These are phyloP conservation scores for Phlebiopsis flavidoalba DNA, from an alignment of 768 basidiomycete genomes.

Conservation along the genomic window DNA sequence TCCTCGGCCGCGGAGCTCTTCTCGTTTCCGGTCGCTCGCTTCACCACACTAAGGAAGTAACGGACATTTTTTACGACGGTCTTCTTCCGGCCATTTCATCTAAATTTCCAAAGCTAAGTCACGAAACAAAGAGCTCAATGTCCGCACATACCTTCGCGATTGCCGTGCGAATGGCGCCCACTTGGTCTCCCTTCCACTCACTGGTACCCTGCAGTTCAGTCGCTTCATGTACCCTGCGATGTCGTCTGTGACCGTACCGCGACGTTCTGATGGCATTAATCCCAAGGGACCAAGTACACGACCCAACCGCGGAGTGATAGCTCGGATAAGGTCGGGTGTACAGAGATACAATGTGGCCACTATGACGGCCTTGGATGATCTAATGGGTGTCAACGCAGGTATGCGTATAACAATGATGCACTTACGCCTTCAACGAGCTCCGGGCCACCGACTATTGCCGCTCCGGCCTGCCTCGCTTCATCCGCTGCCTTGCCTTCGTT, in stretches of 20 bases:
- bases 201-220: conserved; percentile 72
- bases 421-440: conserved; percentile 86
- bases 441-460: conserved; percentile 83
- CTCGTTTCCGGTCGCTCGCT: conserved; percentile 66
- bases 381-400: conserved; percentile 23
- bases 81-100: conserved; percentile 70
- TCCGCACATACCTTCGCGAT: conserved; percentile 60
- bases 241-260: conserved; percentile 93
- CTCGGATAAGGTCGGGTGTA: conserved; percentile 70
- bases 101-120: conserved; percentile 23
- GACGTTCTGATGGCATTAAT: conserved; percentile 90
- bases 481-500: conserved; percentile 65
- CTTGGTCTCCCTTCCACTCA: conserved; percentile 92
- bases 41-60: conserved; percentile 70
- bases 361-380: conserved; percentile 70
- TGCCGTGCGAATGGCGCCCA: conserved; percentile 78
- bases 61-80: conserved; percentile 77
- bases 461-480: conserved; percentile 82
- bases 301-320: conserved; percentile 78
- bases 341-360: conserved; percentile 83
- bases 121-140: not conserved
- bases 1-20: conserved; percentile 39
- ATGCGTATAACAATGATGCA: conserved; percentile 12
- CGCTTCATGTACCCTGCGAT: conserved; percentile 75
- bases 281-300: conserved; percentile 82